These are phyloP conservation scores for Cladosporium sp. DNA, from an alignment of 2,329 filamentous ascomycete species.

Conservation along the genomic window DNA sequence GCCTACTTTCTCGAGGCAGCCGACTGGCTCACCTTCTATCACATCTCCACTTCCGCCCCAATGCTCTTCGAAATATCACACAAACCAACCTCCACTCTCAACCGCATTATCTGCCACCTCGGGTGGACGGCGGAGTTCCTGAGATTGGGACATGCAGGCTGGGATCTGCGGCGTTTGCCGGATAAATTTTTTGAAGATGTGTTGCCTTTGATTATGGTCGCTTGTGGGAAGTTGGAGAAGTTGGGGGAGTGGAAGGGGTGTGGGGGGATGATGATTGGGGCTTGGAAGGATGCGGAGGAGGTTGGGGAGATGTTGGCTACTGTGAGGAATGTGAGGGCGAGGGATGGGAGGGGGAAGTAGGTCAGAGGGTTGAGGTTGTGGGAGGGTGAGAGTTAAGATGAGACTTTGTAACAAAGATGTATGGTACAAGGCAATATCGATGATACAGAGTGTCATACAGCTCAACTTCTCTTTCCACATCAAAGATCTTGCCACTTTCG, in stretches of 20 bases:
- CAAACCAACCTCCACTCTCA: background rate
- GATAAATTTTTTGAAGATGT: slow-evolving; percentile 10
- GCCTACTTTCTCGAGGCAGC: slow-evolving; percentile 4
- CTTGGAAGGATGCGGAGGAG: background rate
- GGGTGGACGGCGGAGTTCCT: slow-evolving; percentile 2
- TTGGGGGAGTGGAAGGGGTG: background rate
- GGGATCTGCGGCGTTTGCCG: background rate
- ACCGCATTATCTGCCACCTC: background rate
- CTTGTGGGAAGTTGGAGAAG: background rate
- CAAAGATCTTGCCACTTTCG: too few relatives aligned
- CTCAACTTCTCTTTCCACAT: too few relatives aligned
- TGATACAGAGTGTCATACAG: too few relatives aligned
- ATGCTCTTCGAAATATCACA: background rate
- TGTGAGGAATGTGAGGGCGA: background rate
- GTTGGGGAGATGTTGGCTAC: background rate
- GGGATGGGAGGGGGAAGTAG: background rate
- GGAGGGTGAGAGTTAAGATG: background rate
- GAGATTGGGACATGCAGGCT: background rate
- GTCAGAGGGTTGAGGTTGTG: background rate
- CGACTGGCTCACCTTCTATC: background rate
- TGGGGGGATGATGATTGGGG: background rate
- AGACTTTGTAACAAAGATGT: background rate
- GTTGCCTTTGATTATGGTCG: background rate
- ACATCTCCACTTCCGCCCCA: background rate
- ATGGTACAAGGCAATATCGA: too few relatives aligned